phyloP scores from a whole-genome alignment of 1,284 basidiomycete species.

The Ganoderma sinense region DNA sequence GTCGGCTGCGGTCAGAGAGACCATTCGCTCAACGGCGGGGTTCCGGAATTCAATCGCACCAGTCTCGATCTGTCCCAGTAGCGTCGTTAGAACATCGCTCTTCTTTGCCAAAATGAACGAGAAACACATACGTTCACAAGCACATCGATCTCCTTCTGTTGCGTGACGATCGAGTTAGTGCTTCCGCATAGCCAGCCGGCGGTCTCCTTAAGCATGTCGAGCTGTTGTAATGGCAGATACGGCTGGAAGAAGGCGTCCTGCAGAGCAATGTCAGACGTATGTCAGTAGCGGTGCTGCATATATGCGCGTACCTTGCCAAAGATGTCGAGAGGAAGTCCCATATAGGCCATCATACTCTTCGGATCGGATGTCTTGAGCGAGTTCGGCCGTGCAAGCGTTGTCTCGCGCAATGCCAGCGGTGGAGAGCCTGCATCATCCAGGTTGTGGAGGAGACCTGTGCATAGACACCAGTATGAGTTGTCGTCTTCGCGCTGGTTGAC shows the following conservation, averaged over 20 bases:
- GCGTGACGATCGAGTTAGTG: conserved; percentile 96
- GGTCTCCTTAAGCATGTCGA: conserved; percentile 86
- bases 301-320: conserved; percentile 72
- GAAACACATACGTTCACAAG: conserved; percentile 80
- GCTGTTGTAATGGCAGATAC: conserved; percentile 95
- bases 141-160: conserved; percentile 92
- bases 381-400: conserved; percentile 74
- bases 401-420: conserved; percentile 75
- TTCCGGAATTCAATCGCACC: conserved; percentile 88
- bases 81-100: background rate
- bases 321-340: conserved; percentile 89
- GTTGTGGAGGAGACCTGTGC: conserved; percentile 82
- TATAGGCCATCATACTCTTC: conserved; percentile 89
- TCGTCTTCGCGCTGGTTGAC: background rate
- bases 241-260: conserved; percentile 97
- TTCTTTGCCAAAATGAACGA: background rate
- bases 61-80: conserved; percentile 73
- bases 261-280: background rate
- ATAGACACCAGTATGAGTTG: conserved; percentile 26
- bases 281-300: background rate
- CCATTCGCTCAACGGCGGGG: conserved; percentile 78
- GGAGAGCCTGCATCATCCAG: conserved; percentile 95
- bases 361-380: conserved; percentile 91
- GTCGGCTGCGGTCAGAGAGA: conserved; percentile 90
- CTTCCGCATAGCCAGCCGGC: conserved; percentile 91